These are phyloP conservation scores for Stevia rebaudiana DNA, from an alignment of 140 eudicot species.

Conservation along the genomic window DNA sequence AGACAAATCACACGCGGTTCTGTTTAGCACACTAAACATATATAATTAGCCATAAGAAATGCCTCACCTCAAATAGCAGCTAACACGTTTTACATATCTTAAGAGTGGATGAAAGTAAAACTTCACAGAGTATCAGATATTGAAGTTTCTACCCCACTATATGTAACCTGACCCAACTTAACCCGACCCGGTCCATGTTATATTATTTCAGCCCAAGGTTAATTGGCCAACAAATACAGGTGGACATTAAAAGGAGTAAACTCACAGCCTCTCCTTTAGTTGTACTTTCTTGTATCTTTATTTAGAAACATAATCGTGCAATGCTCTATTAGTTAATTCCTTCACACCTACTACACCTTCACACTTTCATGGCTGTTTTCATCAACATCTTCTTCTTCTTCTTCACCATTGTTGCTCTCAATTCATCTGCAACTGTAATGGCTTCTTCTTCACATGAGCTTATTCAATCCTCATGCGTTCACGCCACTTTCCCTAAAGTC, in stretches of 20 bases:
- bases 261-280: conserved; percentile 20
- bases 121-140: background rate
- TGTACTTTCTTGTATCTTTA: conserved; percentile 17
- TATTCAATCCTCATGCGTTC: conserved; percentile 51
- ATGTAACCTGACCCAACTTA: background rate
- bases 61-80: too few relatives aligned
- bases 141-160: conserved; percentile 1
- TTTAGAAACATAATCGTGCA: conserved; percentile 8
- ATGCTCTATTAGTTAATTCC: conserved; percentile 11
- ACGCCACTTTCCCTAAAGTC: conserved; percentile 74
- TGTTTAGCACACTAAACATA: too few relatives aligned
- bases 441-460: conserved; percentile 31
- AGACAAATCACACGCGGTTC: background rate
- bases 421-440: background rate
- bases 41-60: too few relatives aligned
- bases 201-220: background rate
- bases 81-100: too few relatives aligned
- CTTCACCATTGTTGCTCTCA: conserved; percentile 15
- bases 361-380: conserved; percentile 31
- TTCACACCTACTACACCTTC: conserved; percentile 31
- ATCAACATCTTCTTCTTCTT: conserved; percentile 32
- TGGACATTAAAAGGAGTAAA: conserved; percentile 28
- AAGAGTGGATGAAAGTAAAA: too few relatives aligned
- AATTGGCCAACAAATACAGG: conserved; percentile 33
- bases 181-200: conserved; percentile 14